Conservation (phyloP, 176 grass and related monocot genomes). For the Juncus inflexus region DNA sequence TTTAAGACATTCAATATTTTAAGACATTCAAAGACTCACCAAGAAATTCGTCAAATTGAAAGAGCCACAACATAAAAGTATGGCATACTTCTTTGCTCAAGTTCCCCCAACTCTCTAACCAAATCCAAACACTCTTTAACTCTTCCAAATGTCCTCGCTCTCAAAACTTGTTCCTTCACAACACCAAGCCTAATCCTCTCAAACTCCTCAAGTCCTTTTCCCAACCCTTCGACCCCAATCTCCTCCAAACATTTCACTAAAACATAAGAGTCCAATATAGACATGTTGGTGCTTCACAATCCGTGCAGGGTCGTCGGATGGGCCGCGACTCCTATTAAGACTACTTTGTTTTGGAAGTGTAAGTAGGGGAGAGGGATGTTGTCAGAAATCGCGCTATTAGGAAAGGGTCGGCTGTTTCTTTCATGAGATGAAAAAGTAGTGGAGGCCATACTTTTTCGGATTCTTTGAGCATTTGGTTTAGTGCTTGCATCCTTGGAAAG, state of each 20-base stretch:
- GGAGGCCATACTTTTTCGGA: too few relatives aligned
- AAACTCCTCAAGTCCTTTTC: constrained; percentile 41
- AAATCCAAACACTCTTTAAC: constrained; percentile 58
- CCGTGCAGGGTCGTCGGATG: constrained; percentile 86
- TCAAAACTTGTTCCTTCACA: constrained; percentile 53
- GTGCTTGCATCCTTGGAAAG: too few relatives aligned
- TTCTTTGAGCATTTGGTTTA: too few relatives aligned
- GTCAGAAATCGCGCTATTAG: too few relatives aligned
- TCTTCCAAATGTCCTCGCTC: constrained; percentile 59
- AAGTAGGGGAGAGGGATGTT: too few relatives aligned
- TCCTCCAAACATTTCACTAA: constrained; percentile 51
- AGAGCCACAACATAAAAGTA: constrained; percentile 44
- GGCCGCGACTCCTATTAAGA: constrained; percentile 66
- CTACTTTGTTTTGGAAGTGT: constrained; percentile 40
- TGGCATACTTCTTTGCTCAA: constrained; percentile 61
- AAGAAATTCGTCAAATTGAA: constrained; percentile 1
- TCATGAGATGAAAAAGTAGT: too few relatives aligned
- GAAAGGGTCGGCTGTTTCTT: too few relatives aligned
- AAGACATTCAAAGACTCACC: too few relatives aligned
- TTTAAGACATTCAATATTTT: too few relatives aligned
- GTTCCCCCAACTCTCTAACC: constrained; percentile 9
- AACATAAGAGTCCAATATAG: constrained; percentile 43
- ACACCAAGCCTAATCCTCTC: constrained; percentile 55
- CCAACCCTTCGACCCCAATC: constrained; percentile 17
- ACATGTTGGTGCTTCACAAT: constrained; percentile 93